Percentiles rank a stretch among this genome's conserved stretches.
Conservation (phyloP, 2,329 filamentous ascomycete genomes). For the Endocalyx cinctus region DNA sequence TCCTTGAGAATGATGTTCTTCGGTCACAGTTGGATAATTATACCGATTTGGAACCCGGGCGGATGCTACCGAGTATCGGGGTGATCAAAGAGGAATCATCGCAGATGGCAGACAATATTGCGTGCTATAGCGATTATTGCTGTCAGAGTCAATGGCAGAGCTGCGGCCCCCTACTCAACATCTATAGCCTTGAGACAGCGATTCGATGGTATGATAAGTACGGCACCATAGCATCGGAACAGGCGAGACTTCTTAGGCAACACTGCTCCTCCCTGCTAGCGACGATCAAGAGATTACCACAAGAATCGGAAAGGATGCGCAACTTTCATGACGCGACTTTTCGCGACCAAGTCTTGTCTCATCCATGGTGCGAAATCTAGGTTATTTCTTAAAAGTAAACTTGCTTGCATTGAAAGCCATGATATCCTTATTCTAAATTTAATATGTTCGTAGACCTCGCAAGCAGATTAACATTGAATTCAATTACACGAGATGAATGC, state of each 20-base stretch:
- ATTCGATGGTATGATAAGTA: conserved; percentile 15
- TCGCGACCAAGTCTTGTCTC: no score
- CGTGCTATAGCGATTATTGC: conserved; percentile 6
- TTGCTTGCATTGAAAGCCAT: no score
- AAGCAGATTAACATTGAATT: no score
- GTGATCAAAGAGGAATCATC: conserved; percentile 9
- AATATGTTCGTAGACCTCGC: no score
- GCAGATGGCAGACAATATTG: conserved; percentile 12
- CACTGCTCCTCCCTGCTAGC: background rate
- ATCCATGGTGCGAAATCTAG: no score
- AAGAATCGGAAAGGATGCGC: no score
- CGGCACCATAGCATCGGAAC: conserved; percentile 1
- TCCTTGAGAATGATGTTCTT: conserved; percentile 10
- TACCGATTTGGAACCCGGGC: background rate
- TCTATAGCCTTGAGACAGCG: conserved; percentile 12
- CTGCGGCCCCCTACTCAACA: conserved; percentile 11
- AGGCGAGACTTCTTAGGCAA: background rate
- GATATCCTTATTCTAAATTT: no score
- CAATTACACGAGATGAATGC: no score
- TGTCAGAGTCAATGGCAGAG: conserved; percentile 13
- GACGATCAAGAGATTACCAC: background rate
- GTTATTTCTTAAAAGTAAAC: no score
- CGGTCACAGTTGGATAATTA: conserved; percentile 4
- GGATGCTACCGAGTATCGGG: background rate
- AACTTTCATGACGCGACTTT: no score